Evolutionary conservation across 2,329 filamentous ascomycete species (phyloP).

Genomic region (Colletotrichum cuscutae): DNA sequence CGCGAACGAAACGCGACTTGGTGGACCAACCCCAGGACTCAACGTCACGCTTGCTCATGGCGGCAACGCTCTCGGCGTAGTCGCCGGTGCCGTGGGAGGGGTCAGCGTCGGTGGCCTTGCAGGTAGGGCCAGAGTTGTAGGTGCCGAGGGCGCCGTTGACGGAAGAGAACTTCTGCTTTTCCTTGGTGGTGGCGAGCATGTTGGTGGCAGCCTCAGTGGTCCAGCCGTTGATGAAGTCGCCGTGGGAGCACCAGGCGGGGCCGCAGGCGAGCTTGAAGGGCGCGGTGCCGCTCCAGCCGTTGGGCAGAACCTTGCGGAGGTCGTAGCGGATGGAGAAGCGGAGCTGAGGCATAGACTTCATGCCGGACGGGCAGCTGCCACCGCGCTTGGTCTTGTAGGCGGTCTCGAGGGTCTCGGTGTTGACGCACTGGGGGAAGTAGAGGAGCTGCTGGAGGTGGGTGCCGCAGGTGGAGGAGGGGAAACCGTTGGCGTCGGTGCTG

Average conservation of each 20-base stretch:
- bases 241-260: slow-evolving; percentile 53
- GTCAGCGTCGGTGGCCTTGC: slow-evolving; percentile 50
- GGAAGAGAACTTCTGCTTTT: slow-evolving; percentile 50
- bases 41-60: slow-evolving; percentile 36
- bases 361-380: slow-evolving; percentile 53
- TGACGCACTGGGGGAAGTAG: slow-evolving; percentile 41
- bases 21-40: slow-evolving; percentile 28
- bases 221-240: slow-evolving; percentile 63
- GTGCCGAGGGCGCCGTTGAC: slow-evolving; percentile 48
- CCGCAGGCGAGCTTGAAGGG: slow-evolving; percentile 56
- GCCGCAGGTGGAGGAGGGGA: slow-evolving; percentile 75
- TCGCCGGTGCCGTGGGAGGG: slow-evolving; percentile 52
- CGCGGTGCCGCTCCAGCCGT: slow-evolving; percentile 55
- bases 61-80: slow-evolving; percentile 47
- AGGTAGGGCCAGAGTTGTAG: slow-evolving; percentile 42
- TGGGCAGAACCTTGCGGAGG: slow-evolving; percentile 52
- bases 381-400: slow-evolving; percentile 41
- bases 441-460: slow-evolving; percentile 64
- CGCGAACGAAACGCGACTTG: slow-evolving; percentile 31
- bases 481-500: slow-evolving; percentile 68
- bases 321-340: slow-evolving; percentile 60
- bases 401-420: slow-evolving; percentile 38
- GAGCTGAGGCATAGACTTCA: slow-evolving; percentile 58
- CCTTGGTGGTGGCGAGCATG: slow-evolving; percentile 49
- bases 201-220: slow-evolving; percentile 50